Evolutionary conservation across 2,329 filamentous ascomycete species (phyloP).

Genomic region (Penicillium sp.): DNA sequence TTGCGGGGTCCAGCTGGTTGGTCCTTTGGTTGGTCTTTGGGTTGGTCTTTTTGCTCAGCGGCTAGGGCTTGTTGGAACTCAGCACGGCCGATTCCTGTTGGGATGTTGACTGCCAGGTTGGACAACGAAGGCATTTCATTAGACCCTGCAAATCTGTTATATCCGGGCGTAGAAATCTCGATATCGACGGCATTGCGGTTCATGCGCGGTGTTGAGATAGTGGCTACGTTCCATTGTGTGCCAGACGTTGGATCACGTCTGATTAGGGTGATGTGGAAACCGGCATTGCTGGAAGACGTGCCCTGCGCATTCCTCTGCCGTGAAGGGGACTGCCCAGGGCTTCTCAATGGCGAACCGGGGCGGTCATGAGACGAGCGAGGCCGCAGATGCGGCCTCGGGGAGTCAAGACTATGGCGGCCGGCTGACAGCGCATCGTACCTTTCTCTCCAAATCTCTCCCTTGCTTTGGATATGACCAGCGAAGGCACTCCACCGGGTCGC

Average conservation of each 20-base stretch:
- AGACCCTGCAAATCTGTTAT: slow-evolving; percentile 56
- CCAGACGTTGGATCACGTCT: slow-evolving; percentile 71
- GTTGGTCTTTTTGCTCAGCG: slow-evolving; percentile 5
- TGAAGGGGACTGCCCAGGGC: slow-evolving; percentile 31
- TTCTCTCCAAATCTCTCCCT: slow-evolving; percentile 26
- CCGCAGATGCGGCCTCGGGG: slow-evolving; percentile 25
- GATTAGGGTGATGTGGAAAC: slow-evolving; percentile 61
- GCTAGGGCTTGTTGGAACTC: slow-evolving; percentile 12
- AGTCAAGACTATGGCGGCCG: slow-evolving; percentile 35
- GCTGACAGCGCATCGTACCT: slow-evolving; percentile 24
- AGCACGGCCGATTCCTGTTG: slow-evolving; percentile 26
- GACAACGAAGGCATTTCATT: slow-evolving; percentile 39
- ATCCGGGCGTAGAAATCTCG: slow-evolving; percentile 62
- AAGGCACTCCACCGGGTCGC: slow-evolving; percentile 35
- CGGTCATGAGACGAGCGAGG: slow-evolving; percentile 25
- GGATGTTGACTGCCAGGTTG: slow-evolving; percentile 28
- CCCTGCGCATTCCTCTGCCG: slow-evolving; percentile 14
- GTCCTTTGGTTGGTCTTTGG: slow-evolving; percentile 2
- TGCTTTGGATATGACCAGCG: slow-evolving; percentile 24
- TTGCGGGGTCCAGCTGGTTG: slow-evolving; percentile 27
- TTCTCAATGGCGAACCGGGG: slow-evolving; percentile 24
- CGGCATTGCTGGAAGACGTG: slow-evolving; percentile 16
- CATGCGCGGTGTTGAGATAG: slow-evolving; percentile 51
- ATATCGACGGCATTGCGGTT: slow-evolving; percentile 48
- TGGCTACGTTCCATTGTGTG: slow-evolving; percentile 75